phyloP scores from a whole-genome alignment of 148 eudicot species.

The Dianthus caryophyllus region DNA sequence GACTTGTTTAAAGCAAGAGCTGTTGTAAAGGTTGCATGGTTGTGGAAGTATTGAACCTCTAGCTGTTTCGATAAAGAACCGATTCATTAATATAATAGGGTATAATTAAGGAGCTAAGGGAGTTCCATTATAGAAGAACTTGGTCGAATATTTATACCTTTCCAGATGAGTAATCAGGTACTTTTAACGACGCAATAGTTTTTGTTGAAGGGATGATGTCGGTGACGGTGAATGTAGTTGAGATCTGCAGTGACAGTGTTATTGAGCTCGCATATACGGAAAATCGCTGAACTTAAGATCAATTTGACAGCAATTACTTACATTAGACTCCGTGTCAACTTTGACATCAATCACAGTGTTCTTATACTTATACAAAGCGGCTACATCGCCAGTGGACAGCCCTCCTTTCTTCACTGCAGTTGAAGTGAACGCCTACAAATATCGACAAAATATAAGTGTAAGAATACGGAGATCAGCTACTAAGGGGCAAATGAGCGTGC shows the following conservation, averaged over 20 bases:
- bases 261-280: constrained; percentile 7
- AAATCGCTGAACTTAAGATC: not conserved
- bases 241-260: constrained; percentile 44
- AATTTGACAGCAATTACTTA: constrained; percentile 29
- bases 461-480: not conserved
- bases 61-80: constrained; percentile 38
- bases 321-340: constrained; percentile 84
- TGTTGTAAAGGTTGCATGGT: constrained; percentile 79
- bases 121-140: not conserved
- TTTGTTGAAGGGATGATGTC: constrained; percentile 79
- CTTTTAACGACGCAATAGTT: constrained; percentile 67
- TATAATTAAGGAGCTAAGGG: not conserved
- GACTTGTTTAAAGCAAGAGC: constrained; percentile 63
- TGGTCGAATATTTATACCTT: constrained; percentile 42
- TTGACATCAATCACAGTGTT: constrained; percentile 65
- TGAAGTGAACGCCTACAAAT: constrained; percentile 64
- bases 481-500: not conserved
- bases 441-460: not conserved
- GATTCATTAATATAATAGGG: not conserved
- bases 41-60: constrained; percentile 84
- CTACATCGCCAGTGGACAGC: constrained; percentile 80
- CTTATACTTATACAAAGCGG: constrained; percentile 64
- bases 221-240: constrained; percentile 56
- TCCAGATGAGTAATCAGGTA: constrained; percentile 69
- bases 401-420: constrained; percentile 97